phyloP scores from a whole-genome alignment of 345 rosid genomes.

The Gossypium bickii region DNA sequence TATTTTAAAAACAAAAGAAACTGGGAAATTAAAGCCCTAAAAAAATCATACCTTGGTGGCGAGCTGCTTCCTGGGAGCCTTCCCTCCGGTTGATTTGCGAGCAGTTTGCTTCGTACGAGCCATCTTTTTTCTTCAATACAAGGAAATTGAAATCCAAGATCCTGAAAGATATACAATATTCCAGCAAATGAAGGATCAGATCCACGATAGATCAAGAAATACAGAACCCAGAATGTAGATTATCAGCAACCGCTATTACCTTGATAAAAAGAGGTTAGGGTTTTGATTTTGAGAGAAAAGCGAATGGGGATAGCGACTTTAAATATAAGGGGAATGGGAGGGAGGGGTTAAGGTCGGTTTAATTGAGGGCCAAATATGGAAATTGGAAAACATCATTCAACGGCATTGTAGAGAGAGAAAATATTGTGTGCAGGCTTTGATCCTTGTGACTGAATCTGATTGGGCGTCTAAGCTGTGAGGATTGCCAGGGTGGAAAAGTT shows the following conservation, averaged over 20 bases:
- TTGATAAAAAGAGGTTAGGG: neutral
- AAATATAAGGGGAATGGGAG: too few relatives aligned
- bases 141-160: neutral
- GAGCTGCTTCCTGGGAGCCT: constrained; percentile 69
- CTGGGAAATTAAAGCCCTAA: neutral
- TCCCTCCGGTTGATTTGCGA: constrained; percentile 60
- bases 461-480: neutral
- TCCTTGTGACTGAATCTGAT: neutral
- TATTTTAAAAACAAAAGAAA: too few relatives aligned
- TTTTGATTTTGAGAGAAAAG: neutral
- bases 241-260: neutral
- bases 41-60: constrained; percentile 43
- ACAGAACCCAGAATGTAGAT: neutral
- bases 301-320: too few relatives aligned
- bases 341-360: neutral
- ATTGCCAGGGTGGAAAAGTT: constrained; percentile 6
- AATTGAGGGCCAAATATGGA: neutral
- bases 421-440: neutral
- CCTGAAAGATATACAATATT: neutral
- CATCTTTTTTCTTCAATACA: constrained; percentile 5
- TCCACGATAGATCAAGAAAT: neutral
- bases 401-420: neutral
- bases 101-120: constrained; percentile 36
- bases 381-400: neutral
- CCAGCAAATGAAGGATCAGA: neutral